phyloP scores from a whole-genome alignment of 2,329 filamentous ascomycete species.

The Penicillium sp. region DNA sequence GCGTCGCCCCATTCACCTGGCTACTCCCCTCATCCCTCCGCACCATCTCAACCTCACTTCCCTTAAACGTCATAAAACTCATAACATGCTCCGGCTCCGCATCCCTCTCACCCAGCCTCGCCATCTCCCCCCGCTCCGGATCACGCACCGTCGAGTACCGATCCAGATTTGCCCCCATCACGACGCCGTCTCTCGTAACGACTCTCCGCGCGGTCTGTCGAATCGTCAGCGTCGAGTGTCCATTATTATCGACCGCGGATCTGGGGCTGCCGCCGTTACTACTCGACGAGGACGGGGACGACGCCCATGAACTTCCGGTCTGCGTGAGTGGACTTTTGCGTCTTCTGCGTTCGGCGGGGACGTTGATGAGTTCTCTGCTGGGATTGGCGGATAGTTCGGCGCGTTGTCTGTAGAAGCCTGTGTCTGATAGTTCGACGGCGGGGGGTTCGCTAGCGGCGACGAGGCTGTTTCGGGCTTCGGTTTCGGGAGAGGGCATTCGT shows the following conservation, averaged over 20 bases:
- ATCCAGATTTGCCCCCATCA: constrained; percentile 32
- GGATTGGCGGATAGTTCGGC: constrained; percentile 29
- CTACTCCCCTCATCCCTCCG: background rate
- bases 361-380: constrained; percentile 35
- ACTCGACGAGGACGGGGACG: background rate
- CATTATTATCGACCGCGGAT: background rate
- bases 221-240: background rate
- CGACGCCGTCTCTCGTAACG: constrained; percentile 31
- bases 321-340: background rate
- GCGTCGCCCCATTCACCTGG: background rate
- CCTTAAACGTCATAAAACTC: constrained; percentile 33
- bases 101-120: constrained; percentile 2
- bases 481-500: background rate
- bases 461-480: constrained; percentile 2
- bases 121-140: background rate
- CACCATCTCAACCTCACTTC: constrained; percentile 1
- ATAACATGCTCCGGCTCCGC: constrained; percentile 21
- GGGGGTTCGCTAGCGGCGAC: background rate
- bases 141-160: constrained; percentile 10
- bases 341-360: constrained; percentile 18
- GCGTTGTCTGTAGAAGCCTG: constrained; percentile 29
- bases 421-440: constrained; percentile 33
- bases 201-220: constrained; percentile 11
- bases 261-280: background rate
- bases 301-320: background rate